These are phyloP conservation scores for Xylaria digitata DNA, from an alignment of 2,329 filamentous ascomycete genomes.

Conservation along the genomic window DNA sequence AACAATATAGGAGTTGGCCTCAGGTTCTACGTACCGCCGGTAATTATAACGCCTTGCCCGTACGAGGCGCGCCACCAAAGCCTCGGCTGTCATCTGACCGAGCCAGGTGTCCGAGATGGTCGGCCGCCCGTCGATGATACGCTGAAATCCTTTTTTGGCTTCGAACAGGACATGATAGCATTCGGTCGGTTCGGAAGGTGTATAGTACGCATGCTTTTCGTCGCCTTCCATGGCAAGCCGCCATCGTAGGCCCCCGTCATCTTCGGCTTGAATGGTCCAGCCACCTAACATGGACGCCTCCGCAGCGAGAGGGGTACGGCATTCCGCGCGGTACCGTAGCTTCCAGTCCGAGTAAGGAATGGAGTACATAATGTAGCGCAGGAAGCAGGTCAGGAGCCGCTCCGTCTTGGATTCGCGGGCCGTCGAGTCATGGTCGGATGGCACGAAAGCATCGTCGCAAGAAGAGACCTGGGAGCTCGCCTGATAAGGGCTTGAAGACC, in stretches of 20 bases:
- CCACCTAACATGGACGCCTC: not conserved
- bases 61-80: conserved; percentile 4
- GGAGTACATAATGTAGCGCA: not conserved
- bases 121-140: conserved; percentile 2
- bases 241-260: not conserved
- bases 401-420: not conserved
- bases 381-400: not conserved
- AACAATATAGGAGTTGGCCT: too few species aligned
- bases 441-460: not conserved
- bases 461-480: not conserved
- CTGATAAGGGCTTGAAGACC: not conserved
- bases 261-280: not conserved
- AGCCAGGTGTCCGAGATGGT: conserved; percentile 13
- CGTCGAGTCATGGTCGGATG: not conserved
- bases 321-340: not conserved
- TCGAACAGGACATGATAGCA: not conserved
- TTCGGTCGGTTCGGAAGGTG: not conserved
- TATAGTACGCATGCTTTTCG: too few species aligned
- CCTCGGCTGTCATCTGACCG: conserved; percentile 23
- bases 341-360: not conserved
- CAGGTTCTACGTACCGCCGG: too few species aligned
- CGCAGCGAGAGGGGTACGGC: not conserved
- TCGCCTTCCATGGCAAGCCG: not conserved
- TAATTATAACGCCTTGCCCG: too few species aligned
- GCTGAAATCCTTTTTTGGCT: not conserved